These are phyloP conservation scores for Trichoderma endophyticum DNA, from an alignment of 2,329 filamentous ascomycete genomes.

Conservation along the genomic window DNA sequence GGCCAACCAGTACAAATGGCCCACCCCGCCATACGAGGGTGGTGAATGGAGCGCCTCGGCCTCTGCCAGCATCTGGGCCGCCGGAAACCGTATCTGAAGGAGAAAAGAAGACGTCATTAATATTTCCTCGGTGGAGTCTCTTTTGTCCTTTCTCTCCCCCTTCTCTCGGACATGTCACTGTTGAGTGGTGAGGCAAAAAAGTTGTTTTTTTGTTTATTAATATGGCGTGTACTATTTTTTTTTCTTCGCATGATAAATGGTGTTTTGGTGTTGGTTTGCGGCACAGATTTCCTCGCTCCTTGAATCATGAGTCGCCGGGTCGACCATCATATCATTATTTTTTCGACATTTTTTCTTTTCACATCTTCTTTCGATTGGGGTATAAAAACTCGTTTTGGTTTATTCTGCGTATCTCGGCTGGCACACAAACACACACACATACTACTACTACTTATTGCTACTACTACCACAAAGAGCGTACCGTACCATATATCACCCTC, in stretches of 20 bases:
- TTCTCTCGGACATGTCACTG: conserved; percentile 24
- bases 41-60: conserved; percentile 85
- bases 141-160: conserved; percentile 2
- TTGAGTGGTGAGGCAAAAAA: conserved; percentile 23
- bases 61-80: conserved; percentile 75
- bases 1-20: conserved; percentile 68
- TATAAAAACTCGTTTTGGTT: conserved; percentile 28
- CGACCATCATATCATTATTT: conserved; percentile 21
- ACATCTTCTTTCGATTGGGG: conserved; percentile 24
- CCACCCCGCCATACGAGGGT: conserved; percentile 92
- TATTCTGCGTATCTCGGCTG: conserved; percentile 24
- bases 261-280: conserved; percentile 23
- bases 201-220: conserved; percentile 10
- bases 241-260: conserved; percentile 21
- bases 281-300: conserved; percentile 20
- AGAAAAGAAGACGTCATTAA: conserved; percentile 23
- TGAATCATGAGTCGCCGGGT: conserved; percentile 24
- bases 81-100: conserved; percentile 57
- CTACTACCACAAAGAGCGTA: neutral
- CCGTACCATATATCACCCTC: conserved; percentile 17
- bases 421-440: conserved; percentile 20
- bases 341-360: neutral
- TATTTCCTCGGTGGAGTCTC: neutral
- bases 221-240: conserved; percentile 17
- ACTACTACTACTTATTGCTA: neutral